Evolutionary conservation across 2,329 filamentous ascomycete species (phyloP).

Genomic region (Nothophoma quercina): DNA sequence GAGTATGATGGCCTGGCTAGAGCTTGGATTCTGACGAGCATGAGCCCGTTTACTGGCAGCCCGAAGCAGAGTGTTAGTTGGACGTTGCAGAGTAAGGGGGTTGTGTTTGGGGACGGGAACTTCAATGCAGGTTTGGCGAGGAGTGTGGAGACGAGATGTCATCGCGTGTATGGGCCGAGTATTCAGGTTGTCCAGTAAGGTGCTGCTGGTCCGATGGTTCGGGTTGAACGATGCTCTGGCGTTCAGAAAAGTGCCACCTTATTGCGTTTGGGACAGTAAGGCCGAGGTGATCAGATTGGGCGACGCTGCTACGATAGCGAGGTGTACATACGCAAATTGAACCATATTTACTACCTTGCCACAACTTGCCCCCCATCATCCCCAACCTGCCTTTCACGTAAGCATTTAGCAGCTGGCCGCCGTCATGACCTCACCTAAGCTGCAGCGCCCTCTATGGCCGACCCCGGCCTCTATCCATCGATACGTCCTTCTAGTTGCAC

Average conservation of each 20-base stretch:
- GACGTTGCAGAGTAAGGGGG: conserved; percentile 51
- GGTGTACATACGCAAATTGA: conserved; percentile 4
- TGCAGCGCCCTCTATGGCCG: no score
- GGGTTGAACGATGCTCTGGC: no score
- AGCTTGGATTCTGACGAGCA: conserved; percentile 51
- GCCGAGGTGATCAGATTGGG: no score
- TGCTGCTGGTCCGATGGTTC: no score
- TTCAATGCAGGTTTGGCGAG: conserved; percentile 29
- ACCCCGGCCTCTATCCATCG: no score
- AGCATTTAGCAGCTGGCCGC: no score
- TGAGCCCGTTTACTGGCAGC: conserved; percentile 34
- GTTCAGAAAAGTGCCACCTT: no score
- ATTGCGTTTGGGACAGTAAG: no score
- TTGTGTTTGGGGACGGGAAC: conserved; percentile 49
- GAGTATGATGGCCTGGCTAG: conserved; percentile 34
- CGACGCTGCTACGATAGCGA: conserved; percentile 1
- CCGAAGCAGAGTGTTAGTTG: conserved; percentile 41
- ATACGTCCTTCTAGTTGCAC: neutral
- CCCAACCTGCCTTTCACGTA: neutral
- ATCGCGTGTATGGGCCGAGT: conserved; percentile 16
- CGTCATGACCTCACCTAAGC: no score
- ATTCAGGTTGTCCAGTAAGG: no score
- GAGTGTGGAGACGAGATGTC: conserved; percentile 18
- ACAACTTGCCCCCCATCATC: neutral
- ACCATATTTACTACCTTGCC: neutral